phyloP scores from a whole-genome alignment of 2,329 filamentous ascomycete species.

The Mycosphaerella sp. region DNA sequence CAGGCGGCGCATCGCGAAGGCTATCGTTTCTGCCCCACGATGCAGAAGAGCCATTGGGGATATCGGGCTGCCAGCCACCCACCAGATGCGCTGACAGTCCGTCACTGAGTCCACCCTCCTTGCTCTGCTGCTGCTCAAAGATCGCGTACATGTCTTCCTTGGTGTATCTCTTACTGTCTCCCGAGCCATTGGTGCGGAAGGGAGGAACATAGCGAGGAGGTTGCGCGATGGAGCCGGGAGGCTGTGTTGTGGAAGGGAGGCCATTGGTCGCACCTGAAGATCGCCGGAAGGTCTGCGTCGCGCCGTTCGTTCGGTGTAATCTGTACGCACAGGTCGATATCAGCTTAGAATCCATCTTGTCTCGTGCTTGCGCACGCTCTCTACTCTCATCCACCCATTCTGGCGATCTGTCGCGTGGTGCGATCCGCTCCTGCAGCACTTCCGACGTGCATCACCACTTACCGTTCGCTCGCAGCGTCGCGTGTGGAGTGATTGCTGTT shows the following conservation, averaged over 20 bases:
- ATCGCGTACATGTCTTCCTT: constrained; percentile 74
- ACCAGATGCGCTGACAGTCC: constrained; percentile 64
- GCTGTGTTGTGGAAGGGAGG: constrained; percentile 40
- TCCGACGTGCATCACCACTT: constrained; percentile 25
- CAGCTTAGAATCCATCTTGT: constrained; percentile 10
- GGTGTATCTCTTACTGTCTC: constrained; percentile 58
- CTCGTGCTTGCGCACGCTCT: no score
- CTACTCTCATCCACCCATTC: neutral
- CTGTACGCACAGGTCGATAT: constrained; percentile 33
- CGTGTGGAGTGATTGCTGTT: constrained; percentile 33
- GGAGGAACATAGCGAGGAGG: constrained; percentile 52
- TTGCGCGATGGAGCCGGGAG: constrained; percentile 22
- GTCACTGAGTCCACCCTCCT: constrained; percentile 56
- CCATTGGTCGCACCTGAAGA: constrained; percentile 53
- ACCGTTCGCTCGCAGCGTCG: constrained; percentile 44
- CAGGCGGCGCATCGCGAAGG: constrained; percentile 62
- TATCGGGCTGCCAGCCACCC: constrained; percentile 71
- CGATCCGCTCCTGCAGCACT: constrained; percentile 3
- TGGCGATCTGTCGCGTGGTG: neutral
- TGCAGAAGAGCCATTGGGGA: constrained; percentile 55
- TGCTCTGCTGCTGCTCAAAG: constrained; percentile 53
- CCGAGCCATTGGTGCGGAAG: constrained; percentile 53
- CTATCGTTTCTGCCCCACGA: constrained; percentile 72
- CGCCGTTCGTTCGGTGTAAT: constrained; percentile 59
- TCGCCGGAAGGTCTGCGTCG: constrained; percentile 61